Percentiles rank a stretch among this genome's conserved stretches.
phyloP scores from a whole-genome alignment of 2,329 filamentous ascomycete genomes.

The Aspergillus terreus region DNA sequence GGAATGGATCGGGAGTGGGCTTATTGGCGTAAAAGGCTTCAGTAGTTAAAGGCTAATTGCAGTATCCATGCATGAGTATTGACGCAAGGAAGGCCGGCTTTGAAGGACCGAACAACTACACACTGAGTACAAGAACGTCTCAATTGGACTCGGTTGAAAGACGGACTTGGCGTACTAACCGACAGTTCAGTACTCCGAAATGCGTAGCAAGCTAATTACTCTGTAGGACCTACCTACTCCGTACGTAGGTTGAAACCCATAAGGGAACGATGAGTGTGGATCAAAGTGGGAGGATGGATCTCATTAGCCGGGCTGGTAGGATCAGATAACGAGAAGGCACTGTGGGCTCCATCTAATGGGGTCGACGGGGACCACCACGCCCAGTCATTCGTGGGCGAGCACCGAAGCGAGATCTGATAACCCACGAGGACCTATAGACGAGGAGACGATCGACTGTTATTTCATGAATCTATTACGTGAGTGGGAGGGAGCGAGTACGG shows the following conservation, averaged over 20 bases:
- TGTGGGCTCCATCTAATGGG: conserved; percentile 1
- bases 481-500: neutral
- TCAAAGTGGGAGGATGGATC: conserved; percentile 1
- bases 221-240: neutral
- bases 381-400: neutral
- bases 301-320: conserved; percentile 12
- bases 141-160: too few species aligned
- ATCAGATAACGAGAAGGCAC: conserved; percentile 20
- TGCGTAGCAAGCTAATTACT: neutral
- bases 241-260: neutral
- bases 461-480: conserved; percentile 11
- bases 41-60: neutral
- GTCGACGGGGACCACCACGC: neutral
- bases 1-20: too few species aligned
- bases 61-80: neutral
- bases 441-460: conserved; percentile 2
- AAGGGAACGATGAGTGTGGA: neutral
- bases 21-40: neutral
- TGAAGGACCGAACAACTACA: neutral
- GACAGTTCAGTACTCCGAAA: too few species aligned
- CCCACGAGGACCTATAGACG: neutral
- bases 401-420: conserved; percentile 9
- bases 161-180: too few species aligned
- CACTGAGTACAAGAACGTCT: too few species aligned
- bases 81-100: neutral